These are phyloP conservation scores for Ceratocystis huliohia DNA, from an alignment of 2,329 filamentous ascomycete species.

Conservation along the genomic window DNA sequence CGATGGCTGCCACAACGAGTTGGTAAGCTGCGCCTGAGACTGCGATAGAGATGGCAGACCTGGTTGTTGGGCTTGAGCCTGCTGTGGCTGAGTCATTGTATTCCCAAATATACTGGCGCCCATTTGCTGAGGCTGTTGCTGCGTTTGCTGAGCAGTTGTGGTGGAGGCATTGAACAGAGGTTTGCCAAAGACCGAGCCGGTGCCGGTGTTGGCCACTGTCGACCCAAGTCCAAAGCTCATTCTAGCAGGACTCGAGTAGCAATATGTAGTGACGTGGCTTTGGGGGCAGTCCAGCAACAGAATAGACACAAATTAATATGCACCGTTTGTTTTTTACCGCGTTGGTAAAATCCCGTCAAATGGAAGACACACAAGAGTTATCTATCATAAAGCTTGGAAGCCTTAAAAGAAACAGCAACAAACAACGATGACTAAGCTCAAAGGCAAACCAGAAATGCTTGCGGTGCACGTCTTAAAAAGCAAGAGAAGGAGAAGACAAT, in stretches of 20 bases:
- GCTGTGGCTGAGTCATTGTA: constrained; percentile 26
- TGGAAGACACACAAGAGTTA: not conserved
- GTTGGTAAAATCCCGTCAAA: not conserved
- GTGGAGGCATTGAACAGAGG: constrained; percentile 26
- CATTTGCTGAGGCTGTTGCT: constrained; percentile 29
- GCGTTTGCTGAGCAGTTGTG: constrained; percentile 24
- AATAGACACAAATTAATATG: too few relatives aligned
- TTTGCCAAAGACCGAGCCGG: constrained; percentile 17
- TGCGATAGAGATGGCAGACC: constrained; percentile 34
- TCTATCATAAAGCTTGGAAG: constrained; percentile 6
- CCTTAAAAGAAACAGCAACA: not conserved
- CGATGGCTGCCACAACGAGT: constrained; percentile 42
- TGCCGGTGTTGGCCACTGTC: constrained; percentile 17
- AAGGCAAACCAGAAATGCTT: not conserved
- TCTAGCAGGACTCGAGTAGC: not conserved
- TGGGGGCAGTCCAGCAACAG: too few relatives aligned
- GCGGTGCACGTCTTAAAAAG: too few relatives aligned
- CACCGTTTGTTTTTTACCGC: not conserved
- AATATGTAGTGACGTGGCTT: too few relatives aligned
- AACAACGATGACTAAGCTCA: constrained; percentile 2
- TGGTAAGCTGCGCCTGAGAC: constrained; percentile 37
- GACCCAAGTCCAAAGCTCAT: constrained; percentile 18
- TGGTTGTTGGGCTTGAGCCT: constrained; percentile 32
- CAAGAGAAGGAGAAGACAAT: too few relatives aligned
- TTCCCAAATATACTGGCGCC: constrained; percentile 21